phyloP scores from a whole-genome alignment of 2,329 filamentous ascomycete genomes.

The Cucurbitaria berberidis region DNA sequence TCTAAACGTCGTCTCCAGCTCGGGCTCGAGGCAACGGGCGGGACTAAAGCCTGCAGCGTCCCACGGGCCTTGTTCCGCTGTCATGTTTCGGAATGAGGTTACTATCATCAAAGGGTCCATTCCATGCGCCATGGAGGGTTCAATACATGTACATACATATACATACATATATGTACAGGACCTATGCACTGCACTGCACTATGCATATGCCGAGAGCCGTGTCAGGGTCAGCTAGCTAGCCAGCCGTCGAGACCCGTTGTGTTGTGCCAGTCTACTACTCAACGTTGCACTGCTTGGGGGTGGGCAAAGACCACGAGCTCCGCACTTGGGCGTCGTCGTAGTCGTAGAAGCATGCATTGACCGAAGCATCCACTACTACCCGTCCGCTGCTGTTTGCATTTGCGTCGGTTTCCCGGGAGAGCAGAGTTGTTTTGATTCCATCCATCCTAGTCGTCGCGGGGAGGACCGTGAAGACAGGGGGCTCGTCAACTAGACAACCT shows the following conservation, averaged over 20 bases:
- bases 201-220: constrained; percentile 12
- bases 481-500: constrained; percentile 18
- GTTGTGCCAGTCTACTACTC: background rate
- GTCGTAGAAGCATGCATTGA: too few species aligned
- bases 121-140: constrained; percentile 9
- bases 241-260: background rate
- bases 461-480: constrained; percentile 14
- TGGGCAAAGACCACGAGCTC: background rate
- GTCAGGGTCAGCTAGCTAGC: background rate
- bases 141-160: background rate
- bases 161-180: too few species aligned
- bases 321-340: constrained; percentile 10
- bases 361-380: constrained; percentile 3
- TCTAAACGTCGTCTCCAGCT: too few species aligned
- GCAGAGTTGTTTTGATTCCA: constrained; percentile 25
- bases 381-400: constrained; percentile 8
- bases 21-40: background rate
- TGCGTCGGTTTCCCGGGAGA: constrained; percentile 23
- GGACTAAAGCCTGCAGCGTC: constrained; percentile 2
- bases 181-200: background rate
- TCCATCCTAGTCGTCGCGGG: constrained; percentile 13
- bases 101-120: background rate
- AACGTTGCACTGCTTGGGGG: background rate
- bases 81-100: constrained; percentile 13
- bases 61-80: constrained; percentile 7